Evolutionary conservation across 768 basidiomycete species (phyloP).

Genomic region (Russula emetica): DNA sequence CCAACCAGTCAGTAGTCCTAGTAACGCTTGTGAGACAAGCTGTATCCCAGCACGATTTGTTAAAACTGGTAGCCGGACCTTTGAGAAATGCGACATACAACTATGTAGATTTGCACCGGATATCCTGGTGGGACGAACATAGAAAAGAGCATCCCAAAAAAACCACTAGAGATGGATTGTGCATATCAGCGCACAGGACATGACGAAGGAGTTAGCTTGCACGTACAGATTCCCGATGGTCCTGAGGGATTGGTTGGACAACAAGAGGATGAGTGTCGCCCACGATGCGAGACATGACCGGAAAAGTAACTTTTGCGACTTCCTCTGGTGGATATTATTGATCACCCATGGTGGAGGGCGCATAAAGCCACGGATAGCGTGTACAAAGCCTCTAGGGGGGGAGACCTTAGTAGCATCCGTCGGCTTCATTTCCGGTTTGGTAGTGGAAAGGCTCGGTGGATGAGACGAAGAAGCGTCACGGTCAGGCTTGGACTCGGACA

Average conservation of each 20-base stretch:
- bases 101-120: slow-evolving; percentile 18
- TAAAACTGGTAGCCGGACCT: slow-evolving; percentile 39
- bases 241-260: slow-evolving; percentile 38
- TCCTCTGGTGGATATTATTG: slow-evolving; percentile 36
- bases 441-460: background rate
- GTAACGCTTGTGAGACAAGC: slow-evolving; percentile 11
- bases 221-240: slow-evolving; percentile 42
- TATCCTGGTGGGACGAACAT: slow-evolving; percentile 19
- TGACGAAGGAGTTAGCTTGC: background rate
- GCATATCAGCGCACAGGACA: background rate
- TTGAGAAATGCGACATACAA: slow-evolving; percentile 16
- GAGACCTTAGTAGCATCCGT: background rate
- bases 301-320: slow-evolving; percentile 38
- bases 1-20: slow-evolving; percentile 52
- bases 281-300: slow-evolving; percentile 43
- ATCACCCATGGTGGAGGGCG: slow-evolving; percentile 37
- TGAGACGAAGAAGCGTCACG: slow-evolving; percentile 4
- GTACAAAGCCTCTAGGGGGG: background rate
- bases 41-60: background rate
- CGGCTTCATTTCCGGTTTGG: background rate
- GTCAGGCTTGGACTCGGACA: slow-evolving; percentile 10
- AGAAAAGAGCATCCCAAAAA: slow-evolving; percentile 16
- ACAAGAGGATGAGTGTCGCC: slow-evolving; percentile 38
- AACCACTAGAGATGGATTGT: background rate
- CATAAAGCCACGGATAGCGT: slow-evolving; percentile 16